Percentiles rank a stretch among this genome's conserved stretches.
These are phyloP conservation scores for Maudiozyma serrabonitensis DNA, from an alignment of 805 yeast species.

Conservation along the genomic window DNA sequence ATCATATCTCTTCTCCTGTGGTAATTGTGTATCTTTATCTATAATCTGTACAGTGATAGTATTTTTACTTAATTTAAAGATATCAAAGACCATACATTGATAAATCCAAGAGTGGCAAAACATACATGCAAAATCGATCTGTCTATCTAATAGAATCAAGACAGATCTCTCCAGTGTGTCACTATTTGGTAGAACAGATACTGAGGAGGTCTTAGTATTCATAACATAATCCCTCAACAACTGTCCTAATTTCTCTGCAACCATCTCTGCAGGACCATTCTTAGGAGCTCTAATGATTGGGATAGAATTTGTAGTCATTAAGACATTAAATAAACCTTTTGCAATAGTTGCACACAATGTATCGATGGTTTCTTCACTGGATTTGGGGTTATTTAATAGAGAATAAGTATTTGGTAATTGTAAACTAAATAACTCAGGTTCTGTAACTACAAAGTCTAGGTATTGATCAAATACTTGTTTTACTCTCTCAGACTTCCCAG, in stretches of 20 bases:
- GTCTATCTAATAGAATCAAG: constrained; percentile 75
- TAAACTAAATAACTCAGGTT: constrained; percentile 78
- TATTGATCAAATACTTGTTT: constrained; percentile 92
- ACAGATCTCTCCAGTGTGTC: constrained; percentile 54
- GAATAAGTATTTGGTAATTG: constrained; percentile 60
- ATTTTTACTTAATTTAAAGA: constrained; percentile 71
- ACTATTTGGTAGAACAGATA: constrained; percentile 13
- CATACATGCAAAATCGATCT: constrained; percentile 86
- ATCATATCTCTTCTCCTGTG: constrained; percentile 57
- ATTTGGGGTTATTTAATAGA: constrained; percentile 56
- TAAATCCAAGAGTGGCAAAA: constrained; percentile 96
- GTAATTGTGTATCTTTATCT: constrained; percentile 3
- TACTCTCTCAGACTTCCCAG: constrained; percentile 62
- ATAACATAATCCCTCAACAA: constrained; percentile 77
- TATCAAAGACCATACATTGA: constrained; percentile 92
- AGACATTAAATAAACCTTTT: constrained; percentile 67
- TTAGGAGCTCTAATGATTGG: constrained; percentile 88
- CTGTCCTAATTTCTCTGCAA: constrained; percentile 78
- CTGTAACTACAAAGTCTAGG: constrained; percentile 84
- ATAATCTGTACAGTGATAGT: constrained; percentile 54
- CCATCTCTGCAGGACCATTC: constrained; percentile 92
- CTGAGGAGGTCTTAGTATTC: constrained; percentile 38
- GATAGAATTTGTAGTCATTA: constrained; percentile 66
- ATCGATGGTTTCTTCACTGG: constrained; percentile 69
- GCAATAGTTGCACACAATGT: constrained; percentile 60